These are phyloP conservation scores for Zygosaccharomyces lentus DNA, from an alignment of 805 yeast genomes.

Conservation along the genomic window DNA sequence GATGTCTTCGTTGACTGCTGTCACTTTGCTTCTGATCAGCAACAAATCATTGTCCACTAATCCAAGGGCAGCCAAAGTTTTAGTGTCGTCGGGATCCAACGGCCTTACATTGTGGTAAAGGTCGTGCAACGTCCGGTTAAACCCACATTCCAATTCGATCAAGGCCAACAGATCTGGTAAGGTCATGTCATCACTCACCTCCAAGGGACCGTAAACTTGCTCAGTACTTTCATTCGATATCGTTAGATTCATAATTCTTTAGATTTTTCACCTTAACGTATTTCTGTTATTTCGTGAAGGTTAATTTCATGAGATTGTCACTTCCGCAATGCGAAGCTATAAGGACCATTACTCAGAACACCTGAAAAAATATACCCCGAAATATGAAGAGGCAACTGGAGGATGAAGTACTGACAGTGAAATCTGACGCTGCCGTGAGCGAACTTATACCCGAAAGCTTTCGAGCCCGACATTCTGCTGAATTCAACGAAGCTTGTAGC, in stretches of 20 bases:
- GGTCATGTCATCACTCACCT: slow-evolving; percentile 60
- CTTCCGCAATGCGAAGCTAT: background rate
- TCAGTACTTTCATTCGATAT: slow-evolving; percentile 49
- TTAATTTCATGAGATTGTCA: background rate
- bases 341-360: background rate
- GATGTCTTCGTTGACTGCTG: background rate
- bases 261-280: background rate
- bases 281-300: background rate
- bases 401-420: background rate
- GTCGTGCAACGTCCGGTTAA: slow-evolving; percentile 45
- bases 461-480: slow-evolving; percentile 27
- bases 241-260: slow-evolving; percentile 44
- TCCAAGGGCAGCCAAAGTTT: slow-evolving; percentile 45
- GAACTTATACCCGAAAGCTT: slow-evolving; percentile 26
- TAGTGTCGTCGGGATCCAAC: slow-evolving; percentile 32
- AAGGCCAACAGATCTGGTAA: slow-evolving; percentile 69
- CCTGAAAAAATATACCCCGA: background rate
- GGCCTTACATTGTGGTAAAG: slow-evolving; percentile 45
- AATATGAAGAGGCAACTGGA: slow-evolving; percentile 12
- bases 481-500: slow-evolving; percentile 36
- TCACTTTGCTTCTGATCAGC: slow-evolving; percentile 35
- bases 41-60: slow-evolving; percentile 59
- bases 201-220: slow-evolving; percentile 46
- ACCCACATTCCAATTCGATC: slow-evolving; percentile 62
- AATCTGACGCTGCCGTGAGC: background rate